Base-by-base conservation (phyloP, 2,329 filamentous ascomycete species). In the Pseudocercospora crystallina region DNA sequence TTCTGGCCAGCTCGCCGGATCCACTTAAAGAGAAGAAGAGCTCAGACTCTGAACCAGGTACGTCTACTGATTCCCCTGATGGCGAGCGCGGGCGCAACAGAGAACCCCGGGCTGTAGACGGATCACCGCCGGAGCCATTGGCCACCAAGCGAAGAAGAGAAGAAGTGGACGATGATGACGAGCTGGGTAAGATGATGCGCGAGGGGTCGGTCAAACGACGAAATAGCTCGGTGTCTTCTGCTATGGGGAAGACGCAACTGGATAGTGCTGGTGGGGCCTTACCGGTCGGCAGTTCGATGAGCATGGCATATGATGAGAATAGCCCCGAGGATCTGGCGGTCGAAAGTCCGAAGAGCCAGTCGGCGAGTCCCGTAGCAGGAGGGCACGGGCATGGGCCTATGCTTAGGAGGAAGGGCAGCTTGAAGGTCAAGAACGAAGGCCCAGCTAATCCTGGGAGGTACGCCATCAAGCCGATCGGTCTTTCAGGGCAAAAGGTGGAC, bases 71-170 rank as follows among this genome's bases (percentile, higher is more conserved):
- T 34, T 51, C 56, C 14, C 53, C 57, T 14, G 48, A 60, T 53
- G 54, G 53, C 42, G 57, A 37, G 56, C 49, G 47, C 47, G 32
- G 37, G 5, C 37, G 55, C 40, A 54, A 57, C 44, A 51, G 61
- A 37, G 57, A 59, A 35, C 53, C 56, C 5, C 52, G 53, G 12
- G 26, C 59, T 8, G 56, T 57, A 9, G 47, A 70, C 67, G 32
- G 65, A 70, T 35, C 65, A 63, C 41, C 65, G 65, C 55, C 53
- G 5, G 58, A 60, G 43, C 38, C 58, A 13, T 41, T 60, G 13
- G 87, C 90, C 0, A 89, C 95, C 69, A 97, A 97, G 71, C 86
- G 92, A 41, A 82, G 92, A 41, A 83, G 94, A 61, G 91, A 96
- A 66, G 92, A 96, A 50, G 90, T 48, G 10, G 51, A 95, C 56